Conservation (phyloP, 176 grass and related monocot species). For the Cymbopogon citratus region DNA sequence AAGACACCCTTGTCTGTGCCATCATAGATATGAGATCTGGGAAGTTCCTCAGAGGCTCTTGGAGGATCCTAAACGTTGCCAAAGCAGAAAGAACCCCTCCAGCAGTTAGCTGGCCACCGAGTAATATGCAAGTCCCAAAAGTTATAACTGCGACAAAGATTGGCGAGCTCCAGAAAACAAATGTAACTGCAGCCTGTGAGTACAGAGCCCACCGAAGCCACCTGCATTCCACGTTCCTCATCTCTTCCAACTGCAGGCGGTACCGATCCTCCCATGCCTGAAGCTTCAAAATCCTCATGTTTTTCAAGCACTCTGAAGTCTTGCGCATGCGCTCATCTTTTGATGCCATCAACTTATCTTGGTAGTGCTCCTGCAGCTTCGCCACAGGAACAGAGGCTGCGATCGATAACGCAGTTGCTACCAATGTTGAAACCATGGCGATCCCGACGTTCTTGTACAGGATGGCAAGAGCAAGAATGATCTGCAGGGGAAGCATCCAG, state of each 20-base stretch:
- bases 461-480: constrained; percentile 86
- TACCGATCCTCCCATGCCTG: constrained; percentile 95
- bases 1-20: constrained; percentile 94
- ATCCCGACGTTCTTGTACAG: constrained; percentile 83
- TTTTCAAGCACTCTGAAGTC: constrained; percentile 87
- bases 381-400: constrained; percentile 80
- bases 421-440: constrained; percentile 60
- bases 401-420: constrained; percentile 77
- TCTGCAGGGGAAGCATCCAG: constrained; percentile 98
- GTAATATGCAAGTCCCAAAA: constrained; percentile 86
- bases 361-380: constrained; percentile 87
- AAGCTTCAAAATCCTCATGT: constrained; percentile 87
- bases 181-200: constrained; percentile 85
- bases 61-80: constrained; percentile 97
- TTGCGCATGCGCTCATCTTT: constrained; percentile 99
- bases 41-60: constrained; percentile 95
- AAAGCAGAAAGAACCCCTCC: constrained; percentile 93
- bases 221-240: constrained; percentile 80
- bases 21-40: constrained; percentile 98
- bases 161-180: constrained; percentile 99
- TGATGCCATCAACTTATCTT: constrained; percentile 88
- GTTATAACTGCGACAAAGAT: constrained; percentile 90
- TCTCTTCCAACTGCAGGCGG: constrained; percentile 70
- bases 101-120: constrained; percentile 82
- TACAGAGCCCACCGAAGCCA: constrained; percentile 87